Conservation (phyloP, 1,284 basidiomycete genomes). For the Cyathus olla region DNA sequence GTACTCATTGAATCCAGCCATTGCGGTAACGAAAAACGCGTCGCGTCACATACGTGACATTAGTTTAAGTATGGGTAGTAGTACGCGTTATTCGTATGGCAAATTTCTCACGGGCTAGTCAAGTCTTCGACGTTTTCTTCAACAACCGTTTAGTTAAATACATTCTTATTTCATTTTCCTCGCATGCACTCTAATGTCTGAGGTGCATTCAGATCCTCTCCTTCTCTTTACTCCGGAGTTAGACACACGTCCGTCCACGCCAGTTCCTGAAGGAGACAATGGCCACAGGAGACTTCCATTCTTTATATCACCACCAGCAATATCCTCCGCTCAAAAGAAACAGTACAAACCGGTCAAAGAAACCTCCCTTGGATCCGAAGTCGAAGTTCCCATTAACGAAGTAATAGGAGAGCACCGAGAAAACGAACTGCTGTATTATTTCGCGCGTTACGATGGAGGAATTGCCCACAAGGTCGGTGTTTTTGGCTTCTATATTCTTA, state of each 20-base stretch:
- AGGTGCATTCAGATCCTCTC: conserved; percentile 14
- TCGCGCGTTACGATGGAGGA: conserved; percentile 66
- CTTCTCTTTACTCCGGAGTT: conserved; percentile 7
- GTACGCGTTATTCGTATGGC: not conserved
- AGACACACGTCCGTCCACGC: not conserved
- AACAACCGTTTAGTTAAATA: too few relatives aligned
- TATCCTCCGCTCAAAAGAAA: conserved; percentile 49
- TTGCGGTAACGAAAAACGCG: not conserved
- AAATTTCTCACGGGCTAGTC: not conserved
- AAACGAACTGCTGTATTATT: conserved; percentile 60
- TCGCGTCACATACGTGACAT: conserved; percentile 1
- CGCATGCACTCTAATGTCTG: conserved; percentile 1
- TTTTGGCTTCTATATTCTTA: conserved; percentile 13
- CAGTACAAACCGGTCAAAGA: conserved; percentile 52
- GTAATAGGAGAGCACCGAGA: conserved; percentile 69
- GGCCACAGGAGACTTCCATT: conserved; percentile 14
- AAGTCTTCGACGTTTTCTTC: too few relatives aligned
- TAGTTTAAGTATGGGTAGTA: too few relatives aligned
- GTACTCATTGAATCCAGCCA: too few relatives aligned
- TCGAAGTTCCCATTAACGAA: conserved; percentile 52
- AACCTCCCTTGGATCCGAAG: conserved; percentile 41
- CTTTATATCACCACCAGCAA: conserved; percentile 43
- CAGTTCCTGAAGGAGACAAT: too few relatives aligned
- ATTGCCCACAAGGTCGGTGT: conserved; percentile 66
- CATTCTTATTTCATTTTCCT: not conserved